Percentiles rank a stretch among this genome's conserved stretches.
Conservation (phyloP, 2,329 filamentous ascomycete genomes). For the Colletotrichum musae region DNA sequence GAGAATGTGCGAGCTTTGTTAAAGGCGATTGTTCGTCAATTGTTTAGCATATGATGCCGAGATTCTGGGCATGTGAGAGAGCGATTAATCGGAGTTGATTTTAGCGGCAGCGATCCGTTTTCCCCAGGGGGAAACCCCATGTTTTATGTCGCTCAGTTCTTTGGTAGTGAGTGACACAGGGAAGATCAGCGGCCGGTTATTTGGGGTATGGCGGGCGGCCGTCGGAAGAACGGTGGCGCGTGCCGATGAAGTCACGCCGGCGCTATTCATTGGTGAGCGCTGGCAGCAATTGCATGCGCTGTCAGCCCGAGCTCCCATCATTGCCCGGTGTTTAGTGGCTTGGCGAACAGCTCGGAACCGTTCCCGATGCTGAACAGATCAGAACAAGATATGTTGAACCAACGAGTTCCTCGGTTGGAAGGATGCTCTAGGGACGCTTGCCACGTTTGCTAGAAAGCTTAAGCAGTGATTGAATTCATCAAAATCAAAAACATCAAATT, state of each 20-base stretch:
- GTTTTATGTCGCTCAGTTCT: neutral
- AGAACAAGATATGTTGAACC: neutral
- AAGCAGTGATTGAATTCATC: no score
- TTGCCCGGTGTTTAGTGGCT: constrained; percentile 8
- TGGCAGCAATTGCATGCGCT: neutral
- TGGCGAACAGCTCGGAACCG: constrained; percentile 9
- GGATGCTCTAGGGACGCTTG: neutral
- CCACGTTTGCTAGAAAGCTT: no score
- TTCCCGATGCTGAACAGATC: neutral
- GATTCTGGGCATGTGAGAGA: neutral
- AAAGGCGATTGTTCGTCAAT: neutral
- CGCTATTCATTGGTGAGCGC: constrained; percentile 14
- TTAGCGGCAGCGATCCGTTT: no score
- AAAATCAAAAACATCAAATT: no score
- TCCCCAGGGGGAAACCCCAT: no score
- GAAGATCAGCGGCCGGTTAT: constrained; percentile 16
- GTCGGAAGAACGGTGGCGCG: constrained; percentile 22
- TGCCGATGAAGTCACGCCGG: constrained; percentile 26
- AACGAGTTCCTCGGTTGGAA: neutral
- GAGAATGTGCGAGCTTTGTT: no score
- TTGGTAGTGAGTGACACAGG: neutral
- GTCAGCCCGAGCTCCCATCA: neutral
- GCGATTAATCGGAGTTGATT: neutral
- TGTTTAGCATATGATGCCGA: neutral
- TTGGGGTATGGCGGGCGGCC: neutral